Evolutionary conservation across 1,139 yeast species (phyloP).

Genomic region (Neolecta irregularis): DNA sequence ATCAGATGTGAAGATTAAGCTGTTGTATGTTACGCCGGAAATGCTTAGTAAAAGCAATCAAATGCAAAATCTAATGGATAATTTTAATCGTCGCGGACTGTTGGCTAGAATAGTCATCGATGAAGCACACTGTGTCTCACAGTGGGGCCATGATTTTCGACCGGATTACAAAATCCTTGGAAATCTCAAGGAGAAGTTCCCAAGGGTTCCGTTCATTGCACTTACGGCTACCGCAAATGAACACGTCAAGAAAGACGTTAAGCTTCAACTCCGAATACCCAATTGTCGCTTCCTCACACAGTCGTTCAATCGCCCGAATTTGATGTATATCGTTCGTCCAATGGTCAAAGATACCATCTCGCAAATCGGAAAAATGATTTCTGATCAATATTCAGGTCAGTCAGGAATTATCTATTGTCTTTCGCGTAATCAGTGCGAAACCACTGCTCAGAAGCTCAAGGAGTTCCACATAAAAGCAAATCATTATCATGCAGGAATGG

Average conservation of each 20-base stretch:
- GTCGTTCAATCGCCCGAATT: constrained; percentile 79
- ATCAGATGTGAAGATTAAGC: constrained; percentile 41
- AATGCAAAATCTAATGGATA: constrained; percentile 48
- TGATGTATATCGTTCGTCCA: constrained; percentile 59
- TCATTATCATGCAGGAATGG: constrained; percentile 89
- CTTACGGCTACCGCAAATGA: constrained; percentile 95
- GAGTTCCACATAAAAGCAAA: constrained; percentile 48
- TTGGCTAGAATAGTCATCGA: constrained; percentile 86
- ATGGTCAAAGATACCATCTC: constrained; percentile 37
- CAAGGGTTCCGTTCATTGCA: constrained; percentile 83
- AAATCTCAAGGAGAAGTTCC: constrained; percentile 55
- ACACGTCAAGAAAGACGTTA: constrained; percentile 73
- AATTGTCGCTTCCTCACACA: constrained; percentile 41
- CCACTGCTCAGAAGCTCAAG: constrained; percentile 47
- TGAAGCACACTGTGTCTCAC: constrained; percentile 96
- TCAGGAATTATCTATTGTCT: constrained; percentile 92
- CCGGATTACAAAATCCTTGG: constrained; percentile 84
- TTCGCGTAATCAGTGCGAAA: constrained; percentile 78
- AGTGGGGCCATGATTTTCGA: constrained; percentile 98
- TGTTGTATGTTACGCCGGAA: constrained; percentile 88
- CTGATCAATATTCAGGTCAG: constrained; percentile 35
- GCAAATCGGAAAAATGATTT: constrained; percentile 47
- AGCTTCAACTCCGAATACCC: constrained; percentile 49
- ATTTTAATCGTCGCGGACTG: constrained; percentile 37
- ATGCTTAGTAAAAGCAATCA: constrained; percentile 70